Evolutionary conservation across 176 grass and related monocot genomes (phyloP), one percentile per base, ranked within the genome.

Genomic region (Musa beccarii): DNA sequence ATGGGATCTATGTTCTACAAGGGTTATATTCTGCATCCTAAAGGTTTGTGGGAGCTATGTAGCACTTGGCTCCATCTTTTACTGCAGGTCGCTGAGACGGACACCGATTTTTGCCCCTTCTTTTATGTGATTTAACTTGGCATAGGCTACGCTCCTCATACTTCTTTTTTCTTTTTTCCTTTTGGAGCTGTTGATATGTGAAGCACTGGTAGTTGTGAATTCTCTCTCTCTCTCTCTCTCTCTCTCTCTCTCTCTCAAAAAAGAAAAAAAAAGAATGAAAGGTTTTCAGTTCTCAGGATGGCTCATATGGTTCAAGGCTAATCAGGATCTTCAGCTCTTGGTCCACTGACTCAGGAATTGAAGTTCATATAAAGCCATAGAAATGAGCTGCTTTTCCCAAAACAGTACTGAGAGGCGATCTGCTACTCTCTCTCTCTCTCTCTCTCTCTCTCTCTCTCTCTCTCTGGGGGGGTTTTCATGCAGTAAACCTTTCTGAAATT

Each of bases 81-180:
- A 28, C 70, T 80, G 65, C 24, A 62, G 61, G 52, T 51, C 53
- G 51, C 12, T 24, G 49, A 62, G 20, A 26, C 43, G 72, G 74
- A 54, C 51, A 59, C 73, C 80, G 72, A 82, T 75, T 90, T 73
- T n/a, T 68, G 15, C 71, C 71, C 51, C 71, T 81, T 74, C 85
- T 93, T 96, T 90, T 87, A 82, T 85, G 85, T 97, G 90, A 97
- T 97, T 97, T 87, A 97, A 93, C 93, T 90, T 85, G 84, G 93
- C 85, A 86, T 87, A 88, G 93, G 76, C 52, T 81, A 49, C 76
- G 80, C 61, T 75, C 78, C 59, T 76, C 52, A 75, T 75, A 62
- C 79, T 71, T 85, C 77, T 82, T 96, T 83, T 96, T 83, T 76
- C 78, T 83, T 83, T 89, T 85, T 76, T 78, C 83, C 87, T 90